Conservation (phyloP, 352 stramenopile species). For the Pythium guiyangense region DNA sequence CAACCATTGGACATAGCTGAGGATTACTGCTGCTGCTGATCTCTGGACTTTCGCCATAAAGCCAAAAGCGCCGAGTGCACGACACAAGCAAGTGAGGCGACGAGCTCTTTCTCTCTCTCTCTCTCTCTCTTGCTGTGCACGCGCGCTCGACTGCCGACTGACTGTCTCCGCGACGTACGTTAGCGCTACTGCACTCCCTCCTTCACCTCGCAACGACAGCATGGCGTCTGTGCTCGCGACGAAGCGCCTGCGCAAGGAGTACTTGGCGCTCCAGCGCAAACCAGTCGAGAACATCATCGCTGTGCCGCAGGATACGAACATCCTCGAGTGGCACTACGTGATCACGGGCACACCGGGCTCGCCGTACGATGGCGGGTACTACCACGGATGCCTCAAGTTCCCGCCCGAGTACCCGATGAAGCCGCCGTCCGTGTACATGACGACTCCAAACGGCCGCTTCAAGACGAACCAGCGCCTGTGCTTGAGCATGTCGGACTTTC, state of each 20-base stretch:
- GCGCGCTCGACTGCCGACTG: too few species aligned
- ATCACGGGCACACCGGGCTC: slow-evolving; percentile 82
- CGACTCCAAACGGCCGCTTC: slow-evolving; percentile 93
- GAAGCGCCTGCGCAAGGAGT: slow-evolving; percentile 92
- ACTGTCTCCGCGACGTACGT: too few species aligned
- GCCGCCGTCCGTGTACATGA: slow-evolving; percentile 94
- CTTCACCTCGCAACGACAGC: background rate
- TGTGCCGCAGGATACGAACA: slow-evolving; percentile 89
- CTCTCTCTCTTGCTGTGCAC: too few species aligned
- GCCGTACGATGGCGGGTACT: slow-evolving; percentile 88
- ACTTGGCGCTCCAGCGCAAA: slow-evolving; percentile 87
- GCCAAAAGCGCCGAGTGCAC: background rate
- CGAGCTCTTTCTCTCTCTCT: background rate
- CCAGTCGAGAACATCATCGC: slow-evolving; percentile 90
- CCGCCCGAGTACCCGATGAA: slow-evolving; percentile 95
- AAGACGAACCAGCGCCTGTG: slow-evolving; percentile 93
- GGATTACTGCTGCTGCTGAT: too few species aligned
- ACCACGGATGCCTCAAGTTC: slow-evolving; percentile 92
- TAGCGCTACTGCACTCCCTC: background rate
- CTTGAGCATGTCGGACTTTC: slow-evolving; percentile 95
- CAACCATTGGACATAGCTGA: too few species aligned
- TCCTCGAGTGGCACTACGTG: slow-evolving; percentile 96
- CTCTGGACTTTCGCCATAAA: too few species aligned
- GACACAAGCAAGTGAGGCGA: background rate
- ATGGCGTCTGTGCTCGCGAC: slow-evolving; percentile 85